Base-by-base conservation (phyloP, 495 filamentous ascomycete genomes). In the Pyrenula massariospora region DNA sequence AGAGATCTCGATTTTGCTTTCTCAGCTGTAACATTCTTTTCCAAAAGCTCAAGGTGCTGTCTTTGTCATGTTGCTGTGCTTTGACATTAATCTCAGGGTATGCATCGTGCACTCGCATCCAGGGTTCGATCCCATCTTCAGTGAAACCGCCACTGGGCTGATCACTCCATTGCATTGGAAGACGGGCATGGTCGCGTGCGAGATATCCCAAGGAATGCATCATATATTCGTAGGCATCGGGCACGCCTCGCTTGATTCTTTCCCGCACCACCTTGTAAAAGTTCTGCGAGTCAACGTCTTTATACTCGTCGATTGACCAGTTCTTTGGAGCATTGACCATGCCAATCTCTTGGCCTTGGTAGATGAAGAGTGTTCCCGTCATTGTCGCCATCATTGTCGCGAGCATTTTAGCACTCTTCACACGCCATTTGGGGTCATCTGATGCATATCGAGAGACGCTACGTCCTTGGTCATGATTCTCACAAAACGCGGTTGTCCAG, bases 301-400 rank as follows among this genome's bases (percentile, higher is more conserved):
- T 76, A 65, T 82, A 86, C 54, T 85, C 77, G 3, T 76, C 75
- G 19, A 84, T 75, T 0, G 63, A 60, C 83, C 83, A 86, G n/a
- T 72, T 57, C 12, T 58, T 55, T 0, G 85, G 83, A 19, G 80
- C 74, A 57, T 88, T 87, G 53, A 74, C 71, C 81, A 87, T 85
- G 3, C 84, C 85, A 47, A 87, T 73, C 56, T 88, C 84, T 61
- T 88, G 81, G 0, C 85, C 85, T 56, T 88, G 83, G 59, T 84
- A 87, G 20, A 86, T 55, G 63, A 82, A 88, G n/a, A 85, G 62
- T 0, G 84, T 87, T 0, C 84, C 85, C 0, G 75, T 77, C 55
- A 85, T 59, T 2, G 76, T 67, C 24, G 68, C 63, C 60, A 78
- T 66, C 70, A 82, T 71, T 25, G 84, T 62, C 0, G 78, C 75